A percentile compares a stretch with the other conserved stretches of the same genome.
Conservation (phyloP, 2,329 filamentous ascomycete species). For the Hymenoscyphus fructigenus region DNA sequence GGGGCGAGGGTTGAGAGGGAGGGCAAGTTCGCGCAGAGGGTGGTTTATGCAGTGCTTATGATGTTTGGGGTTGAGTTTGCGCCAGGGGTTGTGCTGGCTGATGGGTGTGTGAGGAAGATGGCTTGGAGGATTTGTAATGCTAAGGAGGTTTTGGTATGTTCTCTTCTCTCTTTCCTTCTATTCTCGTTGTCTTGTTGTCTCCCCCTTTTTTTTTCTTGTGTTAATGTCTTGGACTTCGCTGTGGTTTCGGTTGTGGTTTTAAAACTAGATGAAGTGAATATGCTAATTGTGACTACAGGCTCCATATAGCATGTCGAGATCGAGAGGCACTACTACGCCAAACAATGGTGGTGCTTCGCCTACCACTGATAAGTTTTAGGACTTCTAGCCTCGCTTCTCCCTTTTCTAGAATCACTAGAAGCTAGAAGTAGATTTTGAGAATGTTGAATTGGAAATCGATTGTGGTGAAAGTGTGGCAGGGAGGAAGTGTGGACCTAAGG, state of each 20-base stretch:
- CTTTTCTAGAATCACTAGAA: neutral
- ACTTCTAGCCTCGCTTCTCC: neutral
- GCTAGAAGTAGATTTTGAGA: too few species aligned
- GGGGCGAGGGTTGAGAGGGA: constrained; percentile 83
- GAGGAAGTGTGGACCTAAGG: too few species aligned
- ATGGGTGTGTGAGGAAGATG: constrained; percentile 85
- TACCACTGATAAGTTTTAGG: constrained; percentile 7
- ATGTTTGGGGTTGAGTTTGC: constrained; percentile 98
- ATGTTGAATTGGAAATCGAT: too few species aligned
- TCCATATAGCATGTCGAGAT: constrained; percentile 12
- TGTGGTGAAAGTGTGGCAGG: too few species aligned
- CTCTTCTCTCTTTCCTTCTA: constrained; percentile 39
- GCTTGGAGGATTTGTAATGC: constrained; percentile 95
- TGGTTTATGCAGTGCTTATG: constrained; percentile 91
- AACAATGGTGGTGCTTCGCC: neutral
- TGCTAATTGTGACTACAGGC: constrained; percentile 1
- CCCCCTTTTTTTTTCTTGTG: too few species aligned
- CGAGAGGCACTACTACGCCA: constrained; percentile 7
- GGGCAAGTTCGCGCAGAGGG: constrained; percentile 81
- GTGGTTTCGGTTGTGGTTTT: neutral
- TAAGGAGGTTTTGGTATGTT: constrained; percentile 80
- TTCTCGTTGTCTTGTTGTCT: constrained; percentile 1
- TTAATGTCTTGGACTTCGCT: neutral
- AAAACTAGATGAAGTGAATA: neutral
- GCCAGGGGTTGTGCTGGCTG: constrained; percentile 85